Base-by-base conservation (phyloP, 176 grass and related monocot genomes). In the Typha latifolia region DNA sequence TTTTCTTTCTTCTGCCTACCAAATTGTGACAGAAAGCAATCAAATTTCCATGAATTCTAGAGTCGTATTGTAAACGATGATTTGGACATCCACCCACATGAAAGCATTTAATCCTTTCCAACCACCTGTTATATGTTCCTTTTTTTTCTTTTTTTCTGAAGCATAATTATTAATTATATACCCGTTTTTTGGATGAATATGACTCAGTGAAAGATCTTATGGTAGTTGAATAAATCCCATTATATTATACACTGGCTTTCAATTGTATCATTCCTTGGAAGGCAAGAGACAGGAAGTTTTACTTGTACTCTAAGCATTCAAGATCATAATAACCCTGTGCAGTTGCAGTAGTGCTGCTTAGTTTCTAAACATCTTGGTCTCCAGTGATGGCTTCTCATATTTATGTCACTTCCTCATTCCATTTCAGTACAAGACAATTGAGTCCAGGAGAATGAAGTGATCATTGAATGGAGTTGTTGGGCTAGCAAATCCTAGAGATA, bases 231-330 rank as follows among this genome's bases (percentile, higher is more conserved):
- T 43, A 43, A 43, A 43, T 43, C 34, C 4, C 9, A 43, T 43
- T 5, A 43, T 43, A 43, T 43, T 6, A 3, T 5, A 43, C 34
- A 43, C 8, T 43, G 34, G 34, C 34, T 43, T 43, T 43, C 6
- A 43, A 43, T 0, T 43, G 34, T 43, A 56, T 56, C n/a, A 57
- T 9, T 56, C 16, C 52, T 20, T 57, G 15, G 19, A 57, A n/a
- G 13, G 15, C 24, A 70, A 57, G 26, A 19, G 15, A 20, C 7
- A 32, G 15, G 24, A 32, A 55, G 32, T 34, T 15, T 55, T 16
- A 10, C 14, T 57, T 70, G 4, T 56, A 70, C 49, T 55, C 51
- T 3, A 20, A 37, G 68, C 50, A 57, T 70, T 70, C 10, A 27
- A 31, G 27, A 56, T n/a, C 15, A 70, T 14, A 49, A 49, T 23